Base-by-base conservation (phyloP, 1,139 yeast species). In the Kurtzmaniella quercitrusa region DNA sequence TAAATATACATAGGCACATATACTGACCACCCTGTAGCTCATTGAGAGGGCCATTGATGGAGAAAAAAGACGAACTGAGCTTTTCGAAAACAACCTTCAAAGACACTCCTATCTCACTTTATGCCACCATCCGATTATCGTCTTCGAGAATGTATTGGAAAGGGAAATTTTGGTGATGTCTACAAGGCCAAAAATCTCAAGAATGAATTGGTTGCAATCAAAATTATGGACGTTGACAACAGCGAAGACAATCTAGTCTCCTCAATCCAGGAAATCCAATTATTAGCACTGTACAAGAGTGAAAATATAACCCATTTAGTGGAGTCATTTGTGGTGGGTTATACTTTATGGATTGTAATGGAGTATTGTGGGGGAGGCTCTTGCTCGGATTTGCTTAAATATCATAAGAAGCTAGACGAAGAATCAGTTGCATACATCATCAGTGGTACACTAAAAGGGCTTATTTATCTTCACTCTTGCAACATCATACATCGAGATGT, bases 361-460 rank as follows among this genome's bases (percentile, higher is more conserved):
- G 97, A 89, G 58, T 87, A 77, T 57, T 89, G 97, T 62, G 95
- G 91, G 11, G 96, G 95, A 18, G 95, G 96, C 0, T 86, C 95
- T 2, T 86, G 95, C 60, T 76, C 88, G 1, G 96, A 88, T 55
- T 68, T 89, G 48, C 56, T 84, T 30, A 78, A 73, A 51, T 69
- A 69, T 42, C 72, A 70, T 47, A 76, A 73, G 42, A 68, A 62
- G 37, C 60, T 88, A 37, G 69, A 69, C 17, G 95, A 87, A 52
- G 71, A 71, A 3, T 68, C 75, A 14, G 80, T 79, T 4, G 74
- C 86, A 3, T 80, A 67, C 50, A 78, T 87, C 19, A 68, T 82
- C 38, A 64, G 77, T 43, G 83, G 77, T 38, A 82, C 84, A 1
- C 66, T 85, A 33, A 61, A 63, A 41, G 95, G 95, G 0, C 69